Evolutionary conservation across 1,284 basidiomycete species (phyloP), one percentile per base, ranked within the genome.

Genomic region (Ganoderma resinaceum): DNA sequence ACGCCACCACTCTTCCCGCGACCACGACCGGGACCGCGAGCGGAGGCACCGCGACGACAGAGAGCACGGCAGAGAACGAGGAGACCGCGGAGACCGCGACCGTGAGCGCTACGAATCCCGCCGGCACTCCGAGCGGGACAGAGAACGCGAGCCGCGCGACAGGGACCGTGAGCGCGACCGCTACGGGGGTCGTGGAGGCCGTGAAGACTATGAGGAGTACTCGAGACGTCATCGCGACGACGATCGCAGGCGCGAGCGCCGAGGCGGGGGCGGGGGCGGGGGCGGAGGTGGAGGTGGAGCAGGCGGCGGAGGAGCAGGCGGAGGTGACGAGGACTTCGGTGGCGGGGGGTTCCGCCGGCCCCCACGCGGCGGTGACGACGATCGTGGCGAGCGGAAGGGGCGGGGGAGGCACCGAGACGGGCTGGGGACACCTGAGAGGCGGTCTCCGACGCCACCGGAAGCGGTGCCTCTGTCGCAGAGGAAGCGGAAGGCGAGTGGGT

Each of bases 391-490:
- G 52, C 80, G 84, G 53, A 68, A 76, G 61, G 77, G 77, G n/a
- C 65, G 78, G 40, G 76, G 76, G 4, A 75, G 68, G 43, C 66
- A 76, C 29, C 73, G 78, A 70, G 85, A 87, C 69, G 86, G 85
- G 26, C 80, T 87, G 43, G 91, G 89, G 33, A 90, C 92, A 12
- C 92, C 91, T 6, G 91, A 93, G 73, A 85, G 92, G 73, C 85
- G 95, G 73, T 96, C 94, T 3, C 97, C 97, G 9, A 99, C 97
- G 16, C 97, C 98, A 0, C 90, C 95, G 75, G 94, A 92, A 58
- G 89, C 91, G 14, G 82, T 91, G 37, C 93, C 95, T 1, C 82
- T 99, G 73, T 93, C 93, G 37, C 95, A 97, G 79, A 86, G 97
- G 68, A 91, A 91, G 77, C 85, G 96, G 33, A 94, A 94, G 76